phyloP scores from a whole-genome alignment of 768 basidiomycete species.

The Lentinula edodes region DNA sequence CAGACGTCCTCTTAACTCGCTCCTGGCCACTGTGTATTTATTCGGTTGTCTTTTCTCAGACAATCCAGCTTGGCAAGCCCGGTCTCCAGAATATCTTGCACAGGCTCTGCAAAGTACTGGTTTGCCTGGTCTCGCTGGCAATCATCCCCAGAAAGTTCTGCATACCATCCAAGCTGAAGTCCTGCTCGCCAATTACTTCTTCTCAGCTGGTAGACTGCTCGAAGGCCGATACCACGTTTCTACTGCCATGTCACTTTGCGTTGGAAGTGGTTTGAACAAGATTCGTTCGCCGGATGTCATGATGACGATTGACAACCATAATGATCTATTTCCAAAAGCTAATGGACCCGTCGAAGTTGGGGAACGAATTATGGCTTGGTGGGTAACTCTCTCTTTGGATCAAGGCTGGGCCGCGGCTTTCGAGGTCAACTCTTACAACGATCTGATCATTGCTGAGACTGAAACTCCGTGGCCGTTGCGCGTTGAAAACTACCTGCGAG shows the following conservation, averaged over 20 bases:
- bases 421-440: conserved; percentile 3
- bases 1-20: conserved; percentile 30
- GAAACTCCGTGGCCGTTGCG: conserved; percentile 36
- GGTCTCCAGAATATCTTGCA: conserved; percentile 28
- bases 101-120: conserved; percentile 33
- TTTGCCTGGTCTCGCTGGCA: conserved; percentile 28
- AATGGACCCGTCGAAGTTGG: conserved; percentile 27
- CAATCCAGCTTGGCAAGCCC: conserved; percentile 18
- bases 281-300: conserved; percentile 22
- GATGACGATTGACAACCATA: conserved; percentile 16
- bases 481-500: conserved; percentile 28
- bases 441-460: conserved; percentile 8
- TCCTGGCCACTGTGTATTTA: conserved; percentile 34
- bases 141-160: conserved; percentile 36
- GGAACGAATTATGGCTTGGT: conserved; percentile 30
- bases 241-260: conserved; percentile 26
- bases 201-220: conserved; percentile 40
- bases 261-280: conserved; percentile 33
- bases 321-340: conserved; percentile 22
- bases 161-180: conserved; percentile 50
- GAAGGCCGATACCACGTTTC: conserved; percentile 40
- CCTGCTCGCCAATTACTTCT: conserved; percentile 51
- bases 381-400: conserved; percentile 29
- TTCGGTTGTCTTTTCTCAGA: conserved; percentile 28
- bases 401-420: conserved; percentile 34